Evolutionary conservation across 164 flowering plant species (phyloP), one percentile per base, ranked within the genome.

Genomic region (Taxillus chinensis): DNA sequence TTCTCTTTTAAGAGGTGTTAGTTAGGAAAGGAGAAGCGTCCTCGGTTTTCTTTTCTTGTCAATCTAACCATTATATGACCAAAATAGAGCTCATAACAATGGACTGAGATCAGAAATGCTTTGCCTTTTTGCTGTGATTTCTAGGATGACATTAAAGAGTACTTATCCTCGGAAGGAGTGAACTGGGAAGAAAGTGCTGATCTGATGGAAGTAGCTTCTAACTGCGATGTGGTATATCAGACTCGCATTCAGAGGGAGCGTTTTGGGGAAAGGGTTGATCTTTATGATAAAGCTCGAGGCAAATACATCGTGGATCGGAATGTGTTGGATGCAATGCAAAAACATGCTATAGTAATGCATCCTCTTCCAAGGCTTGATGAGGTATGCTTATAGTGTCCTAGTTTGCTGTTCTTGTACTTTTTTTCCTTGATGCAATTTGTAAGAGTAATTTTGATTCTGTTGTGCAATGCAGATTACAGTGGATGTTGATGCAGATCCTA

Each of bases 331-430:
- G 87, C 75, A 46, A 81, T 95, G 96, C 99, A 83, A 74, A 83
- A 85, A 70, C 91, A 95, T 71, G 95, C 97, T 48, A 86, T 95
- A 42, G 77, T 95, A 60, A 80, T 95, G 97, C 99, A 95, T 71
- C 99, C 99, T 61, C 87, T 95, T 39, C 99, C 99, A 45, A 82
- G 99, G 76, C 97, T 91, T 42, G 97, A 95, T 69, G 99, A 95
- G 86, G 98, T 90, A 67, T 68, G 57, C 59, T 38, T 61, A 5
- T 38, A 3, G 27, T 27, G 27, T 27, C 27, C 27, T 6, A 3
- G 41, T 37, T 40, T 50, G 37, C 17, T 48, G 3, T 42, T 55
- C 42, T 27, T 11, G 27, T 39, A 11, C 51, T 11, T 3, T 8
- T 48, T 7, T 8, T 3, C 12, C 11, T 41, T 50, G 7, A 8